phyloP scores from a whole-genome alignment of 2,329 filamentous ascomycete species.

The Penicillium sp. region DNA sequence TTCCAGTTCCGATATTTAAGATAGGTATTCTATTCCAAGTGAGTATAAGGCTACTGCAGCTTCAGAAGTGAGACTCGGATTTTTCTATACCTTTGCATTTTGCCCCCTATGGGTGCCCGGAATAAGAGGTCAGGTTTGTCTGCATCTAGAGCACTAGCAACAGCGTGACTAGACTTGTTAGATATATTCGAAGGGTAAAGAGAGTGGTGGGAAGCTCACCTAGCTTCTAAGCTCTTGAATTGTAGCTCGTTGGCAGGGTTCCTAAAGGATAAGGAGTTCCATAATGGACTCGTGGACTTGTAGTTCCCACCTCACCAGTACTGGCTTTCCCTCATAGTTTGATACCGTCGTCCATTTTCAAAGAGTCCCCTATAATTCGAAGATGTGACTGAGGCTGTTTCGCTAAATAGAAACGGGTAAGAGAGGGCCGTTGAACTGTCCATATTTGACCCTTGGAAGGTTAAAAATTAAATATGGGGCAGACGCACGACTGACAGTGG shows the following conservation, averaged over 20 bases:
- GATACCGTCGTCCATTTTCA: conserved; percentile 27
- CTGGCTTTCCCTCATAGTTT: conserved; percentile 11
- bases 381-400: conserved; percentile 26
- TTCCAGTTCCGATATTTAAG: conserved; percentile 2
- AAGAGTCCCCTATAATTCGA: conserved; percentile 20
- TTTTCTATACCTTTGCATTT: neutral
- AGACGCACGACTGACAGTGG: neutral
- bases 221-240: conserved; percentile 2
- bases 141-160: conserved; percentile 1
- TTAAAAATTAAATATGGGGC: neutral
- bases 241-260: conserved; percentile 6
- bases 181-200: neutral
- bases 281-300: neutral
- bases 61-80: neutral
- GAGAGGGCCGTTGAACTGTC: neutral
- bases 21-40: neutral
- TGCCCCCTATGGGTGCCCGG: conserved; percentile 1
- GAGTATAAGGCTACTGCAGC: neutral
- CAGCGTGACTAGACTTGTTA: neutral
- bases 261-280: neutral
- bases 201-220: neutral
- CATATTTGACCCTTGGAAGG: neutral
- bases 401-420: neutral
- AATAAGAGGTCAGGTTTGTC: neutral
- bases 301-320: neutral